phyloP scores from a whole-genome alignment of 1,139 yeast species.

The Ashbya aceris region DNA sequence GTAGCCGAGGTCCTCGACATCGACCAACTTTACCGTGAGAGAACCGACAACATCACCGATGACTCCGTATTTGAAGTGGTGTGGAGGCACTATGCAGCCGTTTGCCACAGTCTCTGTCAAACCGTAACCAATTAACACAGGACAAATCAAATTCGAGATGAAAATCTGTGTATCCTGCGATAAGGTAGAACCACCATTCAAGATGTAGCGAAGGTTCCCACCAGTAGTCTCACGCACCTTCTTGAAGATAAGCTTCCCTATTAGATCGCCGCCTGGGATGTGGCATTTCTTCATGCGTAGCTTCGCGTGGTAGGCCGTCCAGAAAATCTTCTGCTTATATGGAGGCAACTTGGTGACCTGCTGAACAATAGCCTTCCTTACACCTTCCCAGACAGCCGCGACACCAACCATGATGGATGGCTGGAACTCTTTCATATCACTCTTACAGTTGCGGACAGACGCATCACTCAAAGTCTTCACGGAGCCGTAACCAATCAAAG shows the following conservation, averaged over 20 bases:
- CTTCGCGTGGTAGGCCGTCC: conserved; percentile 82
- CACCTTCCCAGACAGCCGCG: conserved; percentile 97
- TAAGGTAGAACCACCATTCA: conserved; percentile 94
- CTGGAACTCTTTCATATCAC: conserved; percentile 78
- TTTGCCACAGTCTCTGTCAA: conserved; percentile 95
- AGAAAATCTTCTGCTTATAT: conserved; percentile 69
- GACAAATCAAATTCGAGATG: conserved; percentile 66
- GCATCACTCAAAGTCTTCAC: conserved; percentile 84
- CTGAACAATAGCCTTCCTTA: conserved; percentile 81
- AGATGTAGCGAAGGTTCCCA: conserved; percentile 61
- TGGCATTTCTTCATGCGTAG: conserved; percentile 48
- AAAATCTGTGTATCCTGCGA: conserved; percentile 81
- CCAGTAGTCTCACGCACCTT: conserved; percentile 94
- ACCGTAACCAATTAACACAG: conserved; percentile 93
- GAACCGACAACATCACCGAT: conserved; percentile 81
- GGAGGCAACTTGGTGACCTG: conserved; percentile 64
- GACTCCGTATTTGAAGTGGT: conserved; percentile 58
- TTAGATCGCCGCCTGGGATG: conserved; percentile 61
- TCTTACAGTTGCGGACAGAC: conserved; percentile 74
- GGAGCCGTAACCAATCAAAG: conserved; percentile 78
- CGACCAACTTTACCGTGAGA: conserved; percentile 80
- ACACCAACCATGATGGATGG: conserved; percentile 98
- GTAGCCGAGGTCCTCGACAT: conserved; percentile 88
- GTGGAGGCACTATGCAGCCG: conserved; percentile 59
- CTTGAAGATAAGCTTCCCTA: conserved; percentile 68